These are phyloP conservation scores for Ustilago tritici DNA, from an alignment of 1,284 basidiomycete genomes.

Conservation along the genomic window DNA sequence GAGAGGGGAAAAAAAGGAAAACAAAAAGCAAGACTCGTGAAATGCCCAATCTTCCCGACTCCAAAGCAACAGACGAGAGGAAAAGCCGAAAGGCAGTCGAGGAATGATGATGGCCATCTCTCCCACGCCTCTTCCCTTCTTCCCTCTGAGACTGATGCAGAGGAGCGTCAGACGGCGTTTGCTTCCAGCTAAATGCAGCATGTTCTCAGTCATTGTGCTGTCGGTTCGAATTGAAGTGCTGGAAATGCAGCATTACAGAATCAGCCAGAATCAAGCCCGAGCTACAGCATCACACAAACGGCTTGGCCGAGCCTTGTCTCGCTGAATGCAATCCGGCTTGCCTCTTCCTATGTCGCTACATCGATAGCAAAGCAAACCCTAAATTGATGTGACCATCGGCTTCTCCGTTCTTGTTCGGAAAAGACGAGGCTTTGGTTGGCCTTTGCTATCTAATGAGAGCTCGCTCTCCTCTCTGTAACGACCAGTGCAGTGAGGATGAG, in stretches of 20 bases:
- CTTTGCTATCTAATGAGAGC: neutral
- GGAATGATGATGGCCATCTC: neutral
- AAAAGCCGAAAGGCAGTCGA: neutral
- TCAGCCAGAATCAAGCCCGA: constrained; percentile 1
- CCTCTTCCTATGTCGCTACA: neutral
- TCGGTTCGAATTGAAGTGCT: too few relatives aligned
- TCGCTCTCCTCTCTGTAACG: neutral
- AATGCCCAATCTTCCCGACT: constrained; percentile 7
- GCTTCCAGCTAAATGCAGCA: neutral
- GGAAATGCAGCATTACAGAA: too few relatives aligned
- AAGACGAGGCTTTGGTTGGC: neutral
- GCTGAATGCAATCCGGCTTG: constrained; percentile 1
- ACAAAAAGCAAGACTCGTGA: neutral
- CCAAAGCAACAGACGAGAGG: constrained; percentile 19
- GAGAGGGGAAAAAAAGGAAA: neutral
- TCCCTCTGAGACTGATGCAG: neutral
- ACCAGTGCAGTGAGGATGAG: neutral
- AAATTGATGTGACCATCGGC: neutral
- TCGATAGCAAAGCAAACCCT: neutral
- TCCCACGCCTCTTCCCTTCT: neutral
- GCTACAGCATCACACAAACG: neutral
- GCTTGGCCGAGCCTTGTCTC: constrained; percentile 7
- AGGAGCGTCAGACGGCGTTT: neutral
- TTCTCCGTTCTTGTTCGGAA: neutral
- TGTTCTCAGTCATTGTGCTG: too few relatives aligned